Evolutionary conservation across 179 eudicot species (phyloP).

Genomic region (Heliamphora pulchella): DNA sequence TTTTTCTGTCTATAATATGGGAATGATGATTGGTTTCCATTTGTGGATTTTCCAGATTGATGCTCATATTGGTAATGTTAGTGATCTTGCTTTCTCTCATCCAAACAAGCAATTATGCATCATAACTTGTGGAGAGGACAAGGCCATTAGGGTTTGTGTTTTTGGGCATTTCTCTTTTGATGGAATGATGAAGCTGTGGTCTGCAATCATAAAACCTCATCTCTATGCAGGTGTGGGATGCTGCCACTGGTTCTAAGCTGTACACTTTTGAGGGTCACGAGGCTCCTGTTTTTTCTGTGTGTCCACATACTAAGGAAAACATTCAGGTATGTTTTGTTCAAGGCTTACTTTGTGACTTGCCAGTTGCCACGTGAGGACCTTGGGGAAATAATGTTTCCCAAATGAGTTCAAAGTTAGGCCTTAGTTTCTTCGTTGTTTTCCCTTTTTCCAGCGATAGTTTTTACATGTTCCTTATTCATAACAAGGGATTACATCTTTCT

Average conservation of each 20-base stretch:
- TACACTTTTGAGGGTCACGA: conserved; percentile 65
- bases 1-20: not conserved
- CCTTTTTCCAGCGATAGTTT: not conserved
- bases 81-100: conserved; percentile 63
- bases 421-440: not conserved
- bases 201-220: conserved; percentile 4
- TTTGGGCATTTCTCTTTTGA: not conserved
- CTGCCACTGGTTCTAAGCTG: conserved; percentile 42
- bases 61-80: conserved; percentile 76
- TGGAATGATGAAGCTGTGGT: not conserved
- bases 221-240: conserved; percentile 62
- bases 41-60: conserved; percentile 48
- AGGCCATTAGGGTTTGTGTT: conserved; percentile 52
- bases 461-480: not conserved
- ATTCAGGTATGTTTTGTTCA: conserved; percentile 40
- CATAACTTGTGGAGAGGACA: conserved; percentile 86
- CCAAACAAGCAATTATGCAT: conserved; percentile 54
- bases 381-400: not conserved
- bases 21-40: not conserved
- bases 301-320: conserved; percentile 57
- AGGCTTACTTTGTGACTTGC: not conserved
- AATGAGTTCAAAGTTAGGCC: not conserved
- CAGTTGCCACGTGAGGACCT: not conserved
- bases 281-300: conserved; percentile 64
- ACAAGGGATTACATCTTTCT: not conserved